phyloP scores from a whole-genome alignment of 257 asterid species.

The Fraxinus pennsylvanica region DNA sequence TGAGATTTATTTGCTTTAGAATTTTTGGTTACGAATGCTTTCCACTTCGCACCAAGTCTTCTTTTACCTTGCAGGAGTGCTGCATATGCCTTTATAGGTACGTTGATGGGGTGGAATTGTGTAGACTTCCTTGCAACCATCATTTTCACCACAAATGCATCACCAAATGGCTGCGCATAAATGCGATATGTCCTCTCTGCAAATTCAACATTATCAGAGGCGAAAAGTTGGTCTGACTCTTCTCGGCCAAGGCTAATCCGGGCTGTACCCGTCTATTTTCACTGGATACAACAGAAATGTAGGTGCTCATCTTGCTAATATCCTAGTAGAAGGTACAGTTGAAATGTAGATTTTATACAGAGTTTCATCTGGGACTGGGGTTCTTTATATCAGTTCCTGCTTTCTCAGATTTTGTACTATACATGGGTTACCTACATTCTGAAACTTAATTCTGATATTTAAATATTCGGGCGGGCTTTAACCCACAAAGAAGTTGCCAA shows the following conservation, averaged over 20 bases:
- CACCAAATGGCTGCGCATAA: conserved; percentile 78
- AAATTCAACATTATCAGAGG: conserved; percentile 68
- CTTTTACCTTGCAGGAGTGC: conserved; percentile 63
- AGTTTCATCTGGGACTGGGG: conserved; percentile 14
- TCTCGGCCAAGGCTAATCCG: neutral
- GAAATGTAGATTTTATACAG: conserved; percentile 22
- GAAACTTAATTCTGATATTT: neutral
- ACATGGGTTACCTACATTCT: neutral
- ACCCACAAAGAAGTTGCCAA: neutral
- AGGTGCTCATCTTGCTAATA: conserved; percentile 26
- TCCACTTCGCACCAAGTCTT: neutral
- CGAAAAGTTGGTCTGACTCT: conserved; percentile 53
- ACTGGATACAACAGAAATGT: conserved; percentile 12
- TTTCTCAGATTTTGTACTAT: conserved; percentile 12
- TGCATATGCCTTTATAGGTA: conserved; percentile 84
- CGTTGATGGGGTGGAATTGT: conserved; percentile 69
- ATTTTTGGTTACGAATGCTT: too few relatives aligned
- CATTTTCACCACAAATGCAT: conserved; percentile 85
- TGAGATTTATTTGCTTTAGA: too few relatives aligned
- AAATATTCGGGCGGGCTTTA: too few relatives aligned
- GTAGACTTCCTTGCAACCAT: conserved; percentile 89
- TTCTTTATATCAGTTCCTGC: neutral
- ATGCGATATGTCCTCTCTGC: conserved; percentile 96
- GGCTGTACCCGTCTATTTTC: neutral
- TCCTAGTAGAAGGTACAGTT: conserved; percentile 41